Evolutionary conservation across 495 filamentous ascomycete genomes (phyloP), one percentile per base, ranked within the genome.

Genomic region (Geopyxis carbonaria): DNA sequence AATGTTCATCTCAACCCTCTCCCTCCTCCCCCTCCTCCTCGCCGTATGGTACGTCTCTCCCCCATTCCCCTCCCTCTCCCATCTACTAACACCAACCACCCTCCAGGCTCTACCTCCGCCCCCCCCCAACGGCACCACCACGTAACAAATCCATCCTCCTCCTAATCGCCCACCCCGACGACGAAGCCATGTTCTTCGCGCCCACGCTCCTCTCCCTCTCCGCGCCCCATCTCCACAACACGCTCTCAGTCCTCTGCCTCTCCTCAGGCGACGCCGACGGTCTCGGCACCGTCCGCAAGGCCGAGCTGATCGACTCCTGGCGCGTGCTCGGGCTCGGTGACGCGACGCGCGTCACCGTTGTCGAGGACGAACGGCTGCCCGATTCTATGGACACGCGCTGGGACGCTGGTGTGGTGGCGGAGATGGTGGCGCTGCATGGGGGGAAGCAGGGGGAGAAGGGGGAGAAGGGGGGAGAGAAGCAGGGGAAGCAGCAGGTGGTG

Each of bases 121-220:
- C 6, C 5, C 9, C 35, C 10, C 35, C 18, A 18, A 18, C 20
- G 19, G 14, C 5, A 9, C 22, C 14, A 23, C 21, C 9, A 15
- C 23, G n/a, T n/a, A n/a, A n/a, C 35, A 85, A 91, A 63, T 68
- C 78, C 45, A 81, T 93, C 45, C 78, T 78, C 51, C 68, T 97
- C 20, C 64, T 97, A 25, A 95, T 97, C 57, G 89, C 89, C 3
- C 89, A 97, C 60, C 89, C 89, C 0, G 89, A 97, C 58, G 89
- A 97, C 45, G 89, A 97, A 64, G 91, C 89, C 48, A 97, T 97
- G 89, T 97, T 97, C 65, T 97, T 97, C 61, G 73, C 87, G 43
- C 89, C 89, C 0, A 78, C 83, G 0, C 68, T 97, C 2, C 64
- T 91, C 38, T 73, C 77, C 4, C 67, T 97, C 20, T 83, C 84